Evolutionary conservation across 192 early-diverging fungal species (phyloP), one percentile per base, ranked within the genome.

Genomic region (Ramicandelaber brevisporus): DNA sequence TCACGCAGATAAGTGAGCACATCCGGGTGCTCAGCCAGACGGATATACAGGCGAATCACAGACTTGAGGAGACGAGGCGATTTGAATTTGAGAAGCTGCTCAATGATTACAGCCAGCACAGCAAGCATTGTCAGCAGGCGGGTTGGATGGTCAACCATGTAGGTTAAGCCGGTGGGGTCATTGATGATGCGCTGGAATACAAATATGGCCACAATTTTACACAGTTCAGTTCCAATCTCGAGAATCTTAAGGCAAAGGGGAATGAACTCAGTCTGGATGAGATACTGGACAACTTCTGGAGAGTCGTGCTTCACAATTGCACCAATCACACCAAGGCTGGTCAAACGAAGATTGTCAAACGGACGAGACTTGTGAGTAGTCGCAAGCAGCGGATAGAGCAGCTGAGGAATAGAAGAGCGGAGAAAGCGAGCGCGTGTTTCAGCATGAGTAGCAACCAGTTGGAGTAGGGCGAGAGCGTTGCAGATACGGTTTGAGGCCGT

Each of bases 131-230:
- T 89, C 38, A 79, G 85, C 46, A 97, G 81, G 4, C 90, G 68
- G 38, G 55, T 52, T 8, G 54, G 53, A 31, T 61, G 44, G 31
- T 46, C 45, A 2, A 43, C 56, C 13, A 56, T 39, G 20, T 53
- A 48, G 24, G 41, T 61, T 26, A 97, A 61, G 1, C 90, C 90
- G 37, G 77, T 73, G 16, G 93, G 86, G 46, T 93, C 87, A 23
- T 82, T 49, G 14, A 97, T 63, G 16, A 97, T 93, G 37, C 90
- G 83, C 50, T 97, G 88, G 21, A 97, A 85, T 36, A 97, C 90
- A 53, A 97, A 93, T 14, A 89, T 97, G n/a, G 90, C 90, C 20
- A 97, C 90, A 17, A 85, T 89, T 43, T 97, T 97, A 34, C 81
- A 88, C 21, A 93, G 66, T 43, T 97, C 90, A 40, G 68, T 74